A percentile compares a stretch with the other conserved stretches of the same genome.
These are phyloP conservation scores for Solanum raphanifolium DNA, from an alignment of 257 asterid genomes.

Conservation along the genomic window DNA sequence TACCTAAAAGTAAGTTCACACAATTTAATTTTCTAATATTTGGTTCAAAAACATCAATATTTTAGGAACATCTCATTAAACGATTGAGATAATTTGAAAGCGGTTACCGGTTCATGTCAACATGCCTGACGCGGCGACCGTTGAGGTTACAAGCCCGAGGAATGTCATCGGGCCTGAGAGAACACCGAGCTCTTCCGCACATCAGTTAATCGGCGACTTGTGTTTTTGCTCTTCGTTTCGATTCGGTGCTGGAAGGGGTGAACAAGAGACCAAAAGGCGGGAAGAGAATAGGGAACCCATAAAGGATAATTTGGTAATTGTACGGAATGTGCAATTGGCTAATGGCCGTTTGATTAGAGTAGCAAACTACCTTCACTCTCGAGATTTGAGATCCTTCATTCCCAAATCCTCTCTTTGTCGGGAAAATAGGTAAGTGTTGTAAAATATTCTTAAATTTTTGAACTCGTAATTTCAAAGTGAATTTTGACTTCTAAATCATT, in stretches of 20 bases:
- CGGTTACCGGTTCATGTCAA: constrained; percentile 62
- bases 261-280: constrained; percentile 8
- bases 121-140: constrained; percentile 54
- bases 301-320: not conserved
- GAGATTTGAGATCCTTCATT: no score
- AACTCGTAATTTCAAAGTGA: no score
- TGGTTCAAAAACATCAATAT: not conserved
- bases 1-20: constrained; percentile 27
- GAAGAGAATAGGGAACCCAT: constrained; percentile 3
- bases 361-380: no score
- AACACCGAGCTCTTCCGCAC: constrained; percentile 90
- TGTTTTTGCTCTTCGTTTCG: not conserved
- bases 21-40: not conserved
- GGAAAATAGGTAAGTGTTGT: no score
- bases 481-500: no score
- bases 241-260: constrained; percentile 3
- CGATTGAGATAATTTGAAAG: not conserved
- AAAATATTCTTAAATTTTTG: no score
- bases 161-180: constrained; percentile 56
- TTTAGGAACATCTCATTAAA: not conserved
- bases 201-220: constrained; percentile 19
- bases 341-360: no score
- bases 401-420: no score
- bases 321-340: no score
- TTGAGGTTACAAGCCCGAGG: constrained; percentile 58